Conservation (phyloP, 1,284 basidiomycete genomes). For the Flammula alnicola region DNA sequence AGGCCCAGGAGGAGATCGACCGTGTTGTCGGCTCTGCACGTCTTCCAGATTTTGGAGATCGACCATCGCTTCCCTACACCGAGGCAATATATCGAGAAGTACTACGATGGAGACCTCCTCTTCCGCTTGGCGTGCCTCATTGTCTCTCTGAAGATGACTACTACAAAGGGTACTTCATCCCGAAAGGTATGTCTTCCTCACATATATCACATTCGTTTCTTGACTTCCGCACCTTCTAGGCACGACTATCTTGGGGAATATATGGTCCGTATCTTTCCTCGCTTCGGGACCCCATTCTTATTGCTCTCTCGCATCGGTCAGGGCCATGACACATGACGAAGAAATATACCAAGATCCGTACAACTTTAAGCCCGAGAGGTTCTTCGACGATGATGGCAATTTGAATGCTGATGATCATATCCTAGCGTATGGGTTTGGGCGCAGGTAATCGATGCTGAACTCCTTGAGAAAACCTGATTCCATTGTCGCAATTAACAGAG, state of each 20-base stretch:
- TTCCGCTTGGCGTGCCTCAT: slow-evolving; percentile 16
- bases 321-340: slow-evolving; percentile 37
- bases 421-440: slow-evolving; percentile 28
- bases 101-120: slow-evolving; percentile 24
- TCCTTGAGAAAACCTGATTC: too few species aligned
- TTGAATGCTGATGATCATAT: slow-evolving; percentile 20
- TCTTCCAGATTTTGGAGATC: slow-evolving; percentile 38
- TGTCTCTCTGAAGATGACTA: slow-evolving; percentile 18
- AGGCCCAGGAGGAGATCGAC: slow-evolving; percentile 34
- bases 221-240: too few species aligned
- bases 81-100: slow-evolving; percentile 37
- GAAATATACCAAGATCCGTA: slow-evolving; percentile 32
- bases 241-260: slow-evolving; percentile 16
- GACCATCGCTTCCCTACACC: slow-evolving; percentile 32
- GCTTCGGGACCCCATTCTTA: neutral
- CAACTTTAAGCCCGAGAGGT: slow-evolving; percentile 35
- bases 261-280: slow-evolving; percentile 11
- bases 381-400: slow-evolving; percentile 24
- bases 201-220: neutral
- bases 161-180: slow-evolving; percentile 27
- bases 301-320: neutral
- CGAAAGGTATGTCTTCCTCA: slow-evolving; percentile 18
- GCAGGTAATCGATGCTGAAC: too few species aligned
- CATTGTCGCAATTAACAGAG: too few species aligned
- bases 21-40: slow-evolving; percentile 30